Base-by-base conservation (phyloP, 495 filamentous ascomycete species). In the Aspergillus mulundensis region DNA sequence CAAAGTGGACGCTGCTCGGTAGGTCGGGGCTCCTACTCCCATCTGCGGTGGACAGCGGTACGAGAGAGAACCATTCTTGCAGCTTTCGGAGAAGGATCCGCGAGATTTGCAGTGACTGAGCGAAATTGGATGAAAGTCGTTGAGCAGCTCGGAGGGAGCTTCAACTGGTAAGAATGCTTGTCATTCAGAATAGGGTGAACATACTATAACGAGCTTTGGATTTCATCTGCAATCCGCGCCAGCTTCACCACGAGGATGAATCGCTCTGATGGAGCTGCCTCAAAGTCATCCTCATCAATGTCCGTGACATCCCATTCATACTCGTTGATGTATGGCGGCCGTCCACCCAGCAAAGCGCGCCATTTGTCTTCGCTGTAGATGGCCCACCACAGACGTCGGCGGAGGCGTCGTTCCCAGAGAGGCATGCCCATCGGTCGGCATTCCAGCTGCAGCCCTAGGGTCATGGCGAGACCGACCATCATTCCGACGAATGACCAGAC, bases 301-400 rank as follows among this genome's bases (percentile, higher is more conserved):
- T 80, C 72, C 55, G 83, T 81, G 8, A 95, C 91, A 19, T 86
- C 89, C 90, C 90, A 95, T 67, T 95, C 91, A 36, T 85, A 81
- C 36, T 79, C 73, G 53, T 87, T 87, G 60, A 76, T 90, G 64
- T 91, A 91, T 8, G 90, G 90, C 2, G 91, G 91, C 8, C 90
- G 84, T 20, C 91, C 90, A 61, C 91, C 84, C 21, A 91, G 84
- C n/a, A 96, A 73, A 23, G 88, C 87, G 36, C 87, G 87, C 91
- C 91, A 96, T 74, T 94, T 95, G 64, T 96, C 91, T 64, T 95
- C 88, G 84, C 91, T 89, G 65, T 90, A 96, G 56, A 96, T 74
- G 2, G 89, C 91, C 90, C 91, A 95, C 54, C 88, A 92, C 32
- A 96, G 76, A 23, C 91, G 84, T 65, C 92, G 90, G 45, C 91